Percentiles rank a stretch among this genome's conserved stretches.
Conservation (phyloP, 2,329 filamentous ascomycete genomes). For the Magnaporthiopsis poae region DNA sequence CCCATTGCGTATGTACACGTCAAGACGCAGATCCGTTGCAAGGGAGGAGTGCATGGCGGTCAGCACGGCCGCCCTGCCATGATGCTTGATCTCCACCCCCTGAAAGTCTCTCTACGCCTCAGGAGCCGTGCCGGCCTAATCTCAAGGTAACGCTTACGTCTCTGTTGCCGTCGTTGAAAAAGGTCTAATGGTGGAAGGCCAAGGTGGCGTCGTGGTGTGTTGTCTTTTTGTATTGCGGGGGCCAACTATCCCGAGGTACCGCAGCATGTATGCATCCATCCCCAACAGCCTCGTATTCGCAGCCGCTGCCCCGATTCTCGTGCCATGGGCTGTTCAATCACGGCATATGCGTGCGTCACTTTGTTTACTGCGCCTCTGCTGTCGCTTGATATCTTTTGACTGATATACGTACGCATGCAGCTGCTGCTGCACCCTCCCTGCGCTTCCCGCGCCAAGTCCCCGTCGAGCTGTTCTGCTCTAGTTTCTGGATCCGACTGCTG, state of each 20-base stretch:
- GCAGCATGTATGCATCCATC: not conserved
- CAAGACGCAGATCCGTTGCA: not conserved
- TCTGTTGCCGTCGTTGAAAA: not conserved
- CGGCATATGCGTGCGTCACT: slow-evolving; percentile 3
- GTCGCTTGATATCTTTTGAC: not conserved
- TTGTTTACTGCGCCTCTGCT: not conserved
- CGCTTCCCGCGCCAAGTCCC: not conserved
- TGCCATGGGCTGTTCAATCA: not conserved
- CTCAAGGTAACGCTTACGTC: not conserved
- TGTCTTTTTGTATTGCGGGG: not conserved
- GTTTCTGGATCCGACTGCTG: not conserved
- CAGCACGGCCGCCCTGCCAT: not conserved
- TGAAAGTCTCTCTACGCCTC: not conserved
- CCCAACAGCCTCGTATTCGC: not conserved
- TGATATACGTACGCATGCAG: not conserved
- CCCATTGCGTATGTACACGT: not conserved
- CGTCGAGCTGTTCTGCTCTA: not conserved
- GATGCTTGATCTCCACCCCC: not conserved
- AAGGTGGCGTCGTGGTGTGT: not conserved
- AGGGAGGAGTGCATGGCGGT: not conserved
- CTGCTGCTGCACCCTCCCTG: not conserved
- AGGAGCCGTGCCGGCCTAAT: too few species aligned
- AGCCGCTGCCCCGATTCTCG: not conserved
- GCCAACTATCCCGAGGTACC: not conserved
- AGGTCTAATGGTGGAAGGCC: not conserved